Evolutionary conservation across 2,329 filamentous ascomycete species (phyloP), one percentile per base, ranked within the genome.

Genomic region (Ceratocystiopsis sp.): DNA sequence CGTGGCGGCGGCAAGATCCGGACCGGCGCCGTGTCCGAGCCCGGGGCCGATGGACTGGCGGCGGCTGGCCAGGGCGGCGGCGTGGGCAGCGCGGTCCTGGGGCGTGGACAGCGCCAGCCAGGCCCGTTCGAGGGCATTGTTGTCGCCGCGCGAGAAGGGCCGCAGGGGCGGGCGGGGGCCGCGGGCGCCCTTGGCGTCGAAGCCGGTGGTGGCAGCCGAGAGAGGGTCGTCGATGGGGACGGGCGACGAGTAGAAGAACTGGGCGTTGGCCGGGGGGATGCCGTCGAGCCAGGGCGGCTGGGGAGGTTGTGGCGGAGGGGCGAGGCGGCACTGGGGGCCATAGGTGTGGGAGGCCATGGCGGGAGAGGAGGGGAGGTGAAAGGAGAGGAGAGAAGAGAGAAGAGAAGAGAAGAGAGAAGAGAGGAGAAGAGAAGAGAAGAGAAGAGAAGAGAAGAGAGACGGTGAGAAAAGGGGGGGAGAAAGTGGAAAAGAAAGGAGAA

Each of bases 141-240:
- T 93, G 61, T 94, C 86, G 45, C 75, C 77, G 5, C 68, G 68
- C 0, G 82, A 80, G 59, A 93, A 94, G 0, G 86, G 84, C 37
- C 83, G 75, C 10, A 85, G 73, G 39, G 76, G 72, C 34, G 71
- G 68, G 52, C 71, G 78, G 33, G 67, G 60, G 5, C 14, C 16
- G 12, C 37, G 40, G 3, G 39, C 36, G 5, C 14, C 16, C n/a
- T 39, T 41, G 3, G 39, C 34, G 14, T 46, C 46, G 9, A 11
- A 29, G 25, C 25, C 25, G 10, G 37, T 16, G 16, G 69, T 59
- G 12, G 67, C 62, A 2, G 80, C 73, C 11, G 81, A 84, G n/a
- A 93, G 69, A 19, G 84, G 84, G 54, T 94, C 86, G 54, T 94
- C 86, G 55, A 94, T 86, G 29, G 85, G 80, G 41, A 89, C 71